Percentiles rank a stretch among this genome's conserved stretches.
Conservation (phyloP, 2,329 filamentous ascomycete genomes). For the Purpureocillium lavendulum region DNA sequence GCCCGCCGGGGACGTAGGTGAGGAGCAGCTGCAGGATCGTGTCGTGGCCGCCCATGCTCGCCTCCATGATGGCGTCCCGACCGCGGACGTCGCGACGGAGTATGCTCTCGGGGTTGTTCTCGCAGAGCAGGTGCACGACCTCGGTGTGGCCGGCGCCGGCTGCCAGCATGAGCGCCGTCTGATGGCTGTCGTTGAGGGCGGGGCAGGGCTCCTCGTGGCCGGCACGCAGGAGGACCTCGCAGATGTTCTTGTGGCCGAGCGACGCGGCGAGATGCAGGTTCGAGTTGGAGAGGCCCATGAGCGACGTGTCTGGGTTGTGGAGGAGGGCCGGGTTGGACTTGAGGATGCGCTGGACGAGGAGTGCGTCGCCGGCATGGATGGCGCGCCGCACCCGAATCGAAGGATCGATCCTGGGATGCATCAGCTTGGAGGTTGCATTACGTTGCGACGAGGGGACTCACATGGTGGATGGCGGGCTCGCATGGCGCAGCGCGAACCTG, state of each 20-base stretch:
- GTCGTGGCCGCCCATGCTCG: conserved; percentile 51
- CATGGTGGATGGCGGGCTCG: conserved; percentile 9
- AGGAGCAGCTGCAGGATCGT: conserved; percentile 57
- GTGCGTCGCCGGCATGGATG: conserved; percentile 64
- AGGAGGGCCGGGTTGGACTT: conserved; percentile 61
- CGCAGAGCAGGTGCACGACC: conserved; percentile 63
- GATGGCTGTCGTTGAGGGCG: conserved; percentile 68
- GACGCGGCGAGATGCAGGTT: conserved; percentile 74
- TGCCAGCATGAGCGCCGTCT: conserved; percentile 77
- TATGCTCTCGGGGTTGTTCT: conserved; percentile 54
- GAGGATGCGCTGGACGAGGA: conserved; percentile 70
- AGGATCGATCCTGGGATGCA: conserved; percentile 58
- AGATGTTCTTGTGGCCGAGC: conserved; percentile 62
- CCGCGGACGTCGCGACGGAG: conserved; percentile 58
- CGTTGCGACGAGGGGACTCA: conserved; percentile 1
- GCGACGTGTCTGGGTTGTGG: conserved; percentile 69
- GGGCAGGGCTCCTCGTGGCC: conserved; percentile 69
- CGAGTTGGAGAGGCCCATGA: conserved; percentile 65
- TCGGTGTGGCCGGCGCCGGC: conserved; percentile 61
- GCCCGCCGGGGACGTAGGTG: conserved; percentile 49
- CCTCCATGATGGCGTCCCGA: conserved; percentile 64
- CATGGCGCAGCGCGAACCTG: conserved; percentile 5
- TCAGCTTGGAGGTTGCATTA: background rate
- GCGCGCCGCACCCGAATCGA: conserved; percentile 72
- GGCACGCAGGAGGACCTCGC: conserved; percentile 58